Base-by-base conservation (phyloP, 768 basidiomycete species). In the Stropharia rugosoannulata region DNA sequence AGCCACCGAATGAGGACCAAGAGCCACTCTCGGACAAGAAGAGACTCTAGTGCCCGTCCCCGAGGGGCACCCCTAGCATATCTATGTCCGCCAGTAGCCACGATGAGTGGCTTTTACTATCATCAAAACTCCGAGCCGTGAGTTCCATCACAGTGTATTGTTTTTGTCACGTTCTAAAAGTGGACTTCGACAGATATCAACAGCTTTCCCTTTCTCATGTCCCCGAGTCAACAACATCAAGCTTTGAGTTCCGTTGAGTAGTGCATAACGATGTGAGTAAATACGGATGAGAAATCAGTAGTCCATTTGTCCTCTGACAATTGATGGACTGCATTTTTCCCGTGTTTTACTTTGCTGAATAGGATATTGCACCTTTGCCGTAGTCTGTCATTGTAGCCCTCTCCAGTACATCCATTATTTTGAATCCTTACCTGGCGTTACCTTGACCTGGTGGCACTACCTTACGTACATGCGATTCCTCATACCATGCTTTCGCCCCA, bases 121-220 rank as follows among this genome's bases (percentile, higher is more conserved):
- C 93, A 95, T 70, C 87, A 89, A 78, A 90, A 93, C 68, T 94
- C 91, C 53, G 91, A 93, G 66, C 92, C 92, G 92, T 94, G 66
- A 75, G 90, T 84, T 18, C 27, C 39, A 27, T 15, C 43, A 45
- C 38, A 43, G 15, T 15, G 15, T 2, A 22, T 22, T 22, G 49
- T 32, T 22, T 22, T 22, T 55, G 18, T 55, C 49, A 38, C 49
- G 27, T 43, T 50, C 55, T 59, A 29, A 60, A 41, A 27, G 45
- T 54, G 40, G 36, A 53, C 35, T 50, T 42, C 53, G 27, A 16
- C 66, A 93, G 92, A 62, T 96, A 95, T 73, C 94, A 97, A 70
- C 91, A 96, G 64, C 68, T 97, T 49, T 90, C 89, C 4, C 79
- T 97, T 56, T 78, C 78, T 35, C 92, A 96, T 64, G 81, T 92